A percentile compares a stretch with the other conserved stretches of the same genome.
Conservation (phyloP, 768 basidiomycete genomes). For the Phlegmacium glaucopus region DNA sequence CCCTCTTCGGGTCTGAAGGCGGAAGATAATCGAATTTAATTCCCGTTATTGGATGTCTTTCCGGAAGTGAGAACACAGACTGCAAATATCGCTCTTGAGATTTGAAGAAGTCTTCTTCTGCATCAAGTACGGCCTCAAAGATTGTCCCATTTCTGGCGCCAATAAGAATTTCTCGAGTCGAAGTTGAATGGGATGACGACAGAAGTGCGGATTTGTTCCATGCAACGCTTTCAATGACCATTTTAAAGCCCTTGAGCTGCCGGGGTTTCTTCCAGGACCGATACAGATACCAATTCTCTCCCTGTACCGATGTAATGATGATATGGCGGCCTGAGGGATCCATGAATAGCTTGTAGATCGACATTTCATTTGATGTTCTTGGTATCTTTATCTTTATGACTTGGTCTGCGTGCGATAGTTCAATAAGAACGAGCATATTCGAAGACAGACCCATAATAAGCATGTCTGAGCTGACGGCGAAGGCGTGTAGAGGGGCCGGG, state of each 20-base stretch:
- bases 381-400: conserved; percentile 78
- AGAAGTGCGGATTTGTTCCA: conserved; percentile 80
- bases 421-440: conserved; percentile 82
- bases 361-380: conserved; percentile 70
- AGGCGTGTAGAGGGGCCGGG: conserved; percentile 76
- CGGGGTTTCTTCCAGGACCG: conserved; percentile 79
- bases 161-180: conserved; percentile 82
- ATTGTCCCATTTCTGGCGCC: conserved; percentile 84
- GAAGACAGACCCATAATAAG: conserved; percentile 80
- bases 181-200: conserved; percentile 63
- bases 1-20: conserved; percentile 55
- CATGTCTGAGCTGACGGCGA: conserved; percentile 84
- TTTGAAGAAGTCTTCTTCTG: conserved; percentile 90
- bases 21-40: conserved; percentile 79
- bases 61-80: conserved; percentile 71
- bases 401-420: conserved; percentile 83
- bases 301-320: conserved; percentile 78
- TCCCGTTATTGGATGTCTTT: conserved; percentile 81
- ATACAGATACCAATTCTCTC: conserved; percentile 93
- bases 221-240: conserved; percentile 86
- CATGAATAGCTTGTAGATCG: conserved; percentile 80
- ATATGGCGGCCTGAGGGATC: conserved; percentile 94
- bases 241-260: conserved; percentile 75
- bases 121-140: conserved; percentile 86
- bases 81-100: conserved; percentile 80